Base-by-base conservation (phyloP, 2,329 filamentous ascomycete species). In the Metarhizium album region DNA sequence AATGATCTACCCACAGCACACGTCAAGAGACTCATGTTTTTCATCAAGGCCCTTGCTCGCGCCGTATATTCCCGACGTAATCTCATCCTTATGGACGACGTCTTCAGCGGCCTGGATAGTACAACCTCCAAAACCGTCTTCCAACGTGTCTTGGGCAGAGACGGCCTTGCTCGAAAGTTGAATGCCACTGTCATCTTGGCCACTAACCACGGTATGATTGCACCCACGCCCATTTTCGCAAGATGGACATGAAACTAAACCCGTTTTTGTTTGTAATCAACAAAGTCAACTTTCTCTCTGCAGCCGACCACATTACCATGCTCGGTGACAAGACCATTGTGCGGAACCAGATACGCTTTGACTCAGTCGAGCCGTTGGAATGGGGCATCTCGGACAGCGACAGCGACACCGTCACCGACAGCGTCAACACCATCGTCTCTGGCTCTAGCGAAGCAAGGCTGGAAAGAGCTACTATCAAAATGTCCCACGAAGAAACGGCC, bases 61-160 rank as follows among this genome's bases (percentile, higher is more conserved):
- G 73, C 74, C 1, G 58, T 77, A 0, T 78, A 74, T 52, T 63
- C 69, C 1, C 55, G 63, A 8, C 62, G 58, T 6, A 57, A 65
- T 1, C 59, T 75, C 1, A 18, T 74, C 1, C 31, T 78, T 3
- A 57, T 78, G 1, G 74, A 78, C 50, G 73, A 78, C 48, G 59
- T 67, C 0, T 68, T 76, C 35, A 72, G 72, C 46, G 69, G 67
- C 0, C 62, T 76, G 2, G 74, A 76, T 51, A 62, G 64, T 1
- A 60, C 66, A 3, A 79, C 75, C 0, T 64, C 70, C 11, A 57
- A 65, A 6, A 54, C 61, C 2, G 62, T 78, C 3, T 72, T 76
- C 37, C 57, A 67, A 9, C 63, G 65, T 3, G 59, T 78, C 0
- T 58, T 78, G 3, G 67, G 70, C 0, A 38, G 55, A 0, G 52